Percentiles rank a stretch among this genome's conserved stretches.
phyloP scores from a whole-genome alignment of 495 filamentous ascomycete species.

The Annulohypoxylon stygium region DNA sequence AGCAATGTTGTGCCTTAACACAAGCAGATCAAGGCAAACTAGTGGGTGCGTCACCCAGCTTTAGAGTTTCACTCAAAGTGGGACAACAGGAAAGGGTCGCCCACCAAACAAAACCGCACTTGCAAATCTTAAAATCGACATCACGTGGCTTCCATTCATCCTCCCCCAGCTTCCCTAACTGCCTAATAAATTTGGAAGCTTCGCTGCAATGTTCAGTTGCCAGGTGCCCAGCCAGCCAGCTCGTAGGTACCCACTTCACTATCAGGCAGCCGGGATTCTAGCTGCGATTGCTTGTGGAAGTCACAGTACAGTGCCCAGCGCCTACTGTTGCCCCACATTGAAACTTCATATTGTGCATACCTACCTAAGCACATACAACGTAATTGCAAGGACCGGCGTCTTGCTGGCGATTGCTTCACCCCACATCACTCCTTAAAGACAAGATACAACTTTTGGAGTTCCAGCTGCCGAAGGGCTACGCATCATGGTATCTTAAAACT shows the following conservation, averaged over 20 bases:
- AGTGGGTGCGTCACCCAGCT: constrained; percentile 48
- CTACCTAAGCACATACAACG: neutral
- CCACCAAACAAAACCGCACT: constrained; percentile 24
- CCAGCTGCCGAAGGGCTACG: constrained; percentile 1
- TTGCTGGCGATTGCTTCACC: constrained; percentile 42
- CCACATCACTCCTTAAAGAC: constrained; percentile 26
- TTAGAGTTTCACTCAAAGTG: constrained; percentile 28
- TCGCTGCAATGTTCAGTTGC: too few species aligned
- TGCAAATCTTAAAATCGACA: constrained; percentile 10
- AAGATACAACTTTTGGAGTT: constrained; percentile 21
- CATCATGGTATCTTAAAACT: constrained; percentile 43
- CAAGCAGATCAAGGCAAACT: constrained; percentile 44
- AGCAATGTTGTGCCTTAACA: neutral
- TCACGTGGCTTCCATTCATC: constrained; percentile 1
- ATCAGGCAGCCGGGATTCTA: too few species aligned
- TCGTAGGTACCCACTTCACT: too few species aligned
- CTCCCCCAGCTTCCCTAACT: neutral
- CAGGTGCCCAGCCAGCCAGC: too few species aligned
- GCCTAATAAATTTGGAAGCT: neutral
- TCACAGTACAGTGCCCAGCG: neutral
- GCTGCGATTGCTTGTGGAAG: too few species aligned
- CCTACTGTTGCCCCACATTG: constrained; percentile 26
- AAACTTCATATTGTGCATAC: constrained; percentile 8
- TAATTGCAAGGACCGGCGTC: constrained; percentile 27
- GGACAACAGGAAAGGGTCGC: neutral